Evolutionary conservation across 768 basidiomycete genomes (phyloP).

Genomic region (Pleurotus salmoneostramineus): DNA sequence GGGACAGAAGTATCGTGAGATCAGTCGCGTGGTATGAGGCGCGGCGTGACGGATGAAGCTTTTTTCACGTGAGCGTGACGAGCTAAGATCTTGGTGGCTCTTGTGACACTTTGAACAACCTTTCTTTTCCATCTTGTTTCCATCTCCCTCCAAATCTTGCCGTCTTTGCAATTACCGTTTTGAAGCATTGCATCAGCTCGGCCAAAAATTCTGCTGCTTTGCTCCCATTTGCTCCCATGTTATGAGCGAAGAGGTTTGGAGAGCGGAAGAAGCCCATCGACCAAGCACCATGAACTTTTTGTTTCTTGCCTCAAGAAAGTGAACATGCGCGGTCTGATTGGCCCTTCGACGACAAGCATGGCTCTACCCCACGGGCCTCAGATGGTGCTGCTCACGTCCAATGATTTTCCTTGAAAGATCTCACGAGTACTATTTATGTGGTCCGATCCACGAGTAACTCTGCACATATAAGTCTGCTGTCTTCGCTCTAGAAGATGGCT

Average conservation of each 20-base stretch:
- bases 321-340: slow-evolving; percentile 4
- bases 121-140: too few species aligned
- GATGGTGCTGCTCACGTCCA: not conserved
- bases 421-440: slow-evolving; percentile 2
- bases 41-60: not conserved
- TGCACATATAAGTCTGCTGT: not conserved
- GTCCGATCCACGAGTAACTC: not conserved
- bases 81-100: not conserved
- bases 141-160: too few species aligned
- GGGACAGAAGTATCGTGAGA: not conserved
- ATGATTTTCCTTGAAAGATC: not conserved
- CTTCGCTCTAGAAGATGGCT: too few species aligned
- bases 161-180: too few species aligned
- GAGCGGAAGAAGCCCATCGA: too few species aligned
- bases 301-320: not conserved
- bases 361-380: not conserved
- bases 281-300: not conserved
- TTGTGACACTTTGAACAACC: too few species aligned
- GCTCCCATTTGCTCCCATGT: not conserved
- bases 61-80: not conserved
- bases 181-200: not conserved
- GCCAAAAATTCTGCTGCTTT: not conserved
- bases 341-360: not conserved
- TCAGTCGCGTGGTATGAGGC: not conserved
- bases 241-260: not conserved